Evolutionary conservation across 2,329 filamentous ascomycete species (phyloP), one percentile per base, ranked within the genome.

Genomic region (Hypoxylon sp.): DNA sequence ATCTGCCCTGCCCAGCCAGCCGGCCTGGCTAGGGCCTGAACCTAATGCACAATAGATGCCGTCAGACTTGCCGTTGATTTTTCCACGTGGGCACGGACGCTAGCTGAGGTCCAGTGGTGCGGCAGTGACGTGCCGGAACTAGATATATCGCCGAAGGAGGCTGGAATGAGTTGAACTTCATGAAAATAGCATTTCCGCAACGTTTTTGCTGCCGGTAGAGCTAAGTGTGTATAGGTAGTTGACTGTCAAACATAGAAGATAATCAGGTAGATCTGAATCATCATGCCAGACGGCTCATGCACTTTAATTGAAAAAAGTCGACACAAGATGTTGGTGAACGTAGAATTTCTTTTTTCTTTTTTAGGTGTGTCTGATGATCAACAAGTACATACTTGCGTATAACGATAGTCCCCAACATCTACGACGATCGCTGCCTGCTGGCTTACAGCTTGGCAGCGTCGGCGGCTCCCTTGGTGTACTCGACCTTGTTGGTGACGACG

Each of bases 401-500:
- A 3, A 24, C 18, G 6, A 26, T 33, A n/a, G 6, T 20, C 11
- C 5, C 40, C 24, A 24, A 18, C n/a, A 29, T 31, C 23, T 23
- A 49, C 35, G n/a, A 15, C 11, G 23, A 20, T 10, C 9, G 15
- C 17, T 31, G 31, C 18, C n/a, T 17, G n/a, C 17, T 35, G 6
- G 9, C 17, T 65, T 60, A 74, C 50, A 77, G 55, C 62, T 75
- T 78, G 15, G 76, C 61, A 53, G 67, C 68, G 20, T 66, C 61
- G 52, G 67, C 68, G 20, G 66, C 70, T 51, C 69, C 70, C 60
- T 69, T 73, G 4, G 66, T 66, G 66, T 79, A 80, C 62, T 80
- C 78, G 18, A 83, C 75, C 67, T 73, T 80, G 71, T 84, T 84
- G 3, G 71, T 81, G 64, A 81, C 86, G 11, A 80, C 82, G 20